phyloP scores from a whole-genome alignment of 495 filamentous ascomycete species.

The Pseudotulostoma volvatum region DNA sequence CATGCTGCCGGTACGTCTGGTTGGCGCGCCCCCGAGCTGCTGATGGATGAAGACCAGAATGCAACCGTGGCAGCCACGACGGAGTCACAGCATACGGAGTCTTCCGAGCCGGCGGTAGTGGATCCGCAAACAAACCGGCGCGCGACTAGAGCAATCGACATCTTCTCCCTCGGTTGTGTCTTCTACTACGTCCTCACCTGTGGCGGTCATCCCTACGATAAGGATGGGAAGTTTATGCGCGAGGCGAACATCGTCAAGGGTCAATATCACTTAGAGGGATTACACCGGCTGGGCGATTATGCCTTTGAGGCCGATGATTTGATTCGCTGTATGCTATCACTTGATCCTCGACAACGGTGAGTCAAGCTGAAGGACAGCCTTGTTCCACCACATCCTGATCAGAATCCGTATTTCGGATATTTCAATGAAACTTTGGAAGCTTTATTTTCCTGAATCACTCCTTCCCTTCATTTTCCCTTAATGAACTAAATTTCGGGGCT shows the following conservation, averaged over 20 bases:
- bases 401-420: too few species aligned
- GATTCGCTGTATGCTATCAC: constrained; percentile 64
- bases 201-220: constrained; percentile 88
- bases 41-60: constrained; percentile 55
- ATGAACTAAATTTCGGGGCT: too few species aligned
- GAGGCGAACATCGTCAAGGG: constrained; percentile 93
- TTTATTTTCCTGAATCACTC: neutral
- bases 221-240: constrained; percentile 79
- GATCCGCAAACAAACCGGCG: constrained; percentile 54
- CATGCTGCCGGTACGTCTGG: constrained; percentile 87
- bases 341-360: constrained; percentile 49
- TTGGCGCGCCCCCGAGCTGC: constrained; percentile 89
- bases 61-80: constrained; percentile 6
- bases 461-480: neutral
- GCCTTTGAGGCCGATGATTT: constrained; percentile 75
- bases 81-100: constrained; percentile 33
- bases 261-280: constrained; percentile 50
- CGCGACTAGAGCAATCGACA: constrained; percentile 88
- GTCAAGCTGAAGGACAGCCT: too few species aligned
- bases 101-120: constrained; percentile 41
- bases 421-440: too few species aligned
- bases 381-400: too few species aligned
- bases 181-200: constrained; percentile 91
- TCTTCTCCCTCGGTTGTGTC: constrained; percentile 89
- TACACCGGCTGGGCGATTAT: constrained; percentile 62